Evolutionary conservation across 2,329 filamentous ascomycete species (phyloP).

Genomic region (Fusarium cyanostomum): DNA sequence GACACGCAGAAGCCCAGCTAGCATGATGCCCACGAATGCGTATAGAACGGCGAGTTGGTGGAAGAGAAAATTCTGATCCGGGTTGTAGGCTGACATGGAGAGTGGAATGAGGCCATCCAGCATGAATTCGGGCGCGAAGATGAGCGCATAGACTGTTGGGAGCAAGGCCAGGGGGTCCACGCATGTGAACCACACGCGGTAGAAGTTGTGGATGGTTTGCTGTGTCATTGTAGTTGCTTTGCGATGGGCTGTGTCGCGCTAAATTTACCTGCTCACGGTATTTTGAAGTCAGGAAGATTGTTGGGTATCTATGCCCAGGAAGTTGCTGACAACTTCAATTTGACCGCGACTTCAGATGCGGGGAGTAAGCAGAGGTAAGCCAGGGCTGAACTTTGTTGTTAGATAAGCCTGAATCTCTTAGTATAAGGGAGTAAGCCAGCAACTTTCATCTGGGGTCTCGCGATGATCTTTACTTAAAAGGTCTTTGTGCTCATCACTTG

Average conservation of each 20-base stretch:
- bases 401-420: too few relatives aligned
- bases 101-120: conserved; percentile 31
- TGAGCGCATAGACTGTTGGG: conserved; percentile 23
- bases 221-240: conserved; percentile 8
- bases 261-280: too few relatives aligned
- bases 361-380: too few relatives aligned
- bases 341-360: too few relatives aligned
- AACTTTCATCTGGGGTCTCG: too few relatives aligned
- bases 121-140: conserved; percentile 30
- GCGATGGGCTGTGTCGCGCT: background rate
- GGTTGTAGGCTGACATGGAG: conserved; percentile 22
- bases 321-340: too few relatives aligned
- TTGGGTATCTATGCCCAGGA: too few relatives aligned
- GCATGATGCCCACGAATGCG: conserved; percentile 26
- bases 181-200: conserved; percentile 38
- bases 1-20: conserved; percentile 15
- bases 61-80: conserved; percentile 35
- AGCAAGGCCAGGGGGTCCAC: conserved; percentile 28
- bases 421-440: too few relatives aligned
- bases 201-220: conserved; percentile 18
- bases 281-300: too few relatives aligned
- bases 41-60: conserved; percentile 36
- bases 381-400: too few relatives aligned
- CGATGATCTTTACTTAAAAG: too few relatives aligned
- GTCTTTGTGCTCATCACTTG: too few relatives aligned